Evolutionary conservation across 75 land plant species (phyloP).

Genomic region (Larix kaempferi): DNA sequence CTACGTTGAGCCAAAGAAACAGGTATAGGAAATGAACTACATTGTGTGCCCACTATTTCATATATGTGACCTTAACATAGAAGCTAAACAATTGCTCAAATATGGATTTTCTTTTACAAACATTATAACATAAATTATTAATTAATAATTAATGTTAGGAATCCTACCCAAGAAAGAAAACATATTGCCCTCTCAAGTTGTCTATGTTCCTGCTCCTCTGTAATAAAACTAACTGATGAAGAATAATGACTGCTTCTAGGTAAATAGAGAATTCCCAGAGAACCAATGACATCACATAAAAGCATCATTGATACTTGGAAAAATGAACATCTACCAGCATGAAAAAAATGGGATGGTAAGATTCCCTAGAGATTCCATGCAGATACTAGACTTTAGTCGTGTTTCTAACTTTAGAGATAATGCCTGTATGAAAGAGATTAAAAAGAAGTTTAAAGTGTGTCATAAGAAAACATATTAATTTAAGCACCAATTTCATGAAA

Average conservation of each 20-base stretch:
- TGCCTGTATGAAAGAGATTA: background rate
- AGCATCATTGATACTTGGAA: background rate
- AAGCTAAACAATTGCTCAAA: too few species aligned
- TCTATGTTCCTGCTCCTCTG: slow-evolving; percentile 90
- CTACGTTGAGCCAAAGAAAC: background rate
- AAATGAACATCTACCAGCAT: background rate
- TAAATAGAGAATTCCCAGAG: slow-evolving; percentile 93
- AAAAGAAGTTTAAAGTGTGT: background rate
- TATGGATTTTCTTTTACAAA: background rate
- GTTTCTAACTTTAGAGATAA: background rate
- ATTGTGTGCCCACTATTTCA: background rate
- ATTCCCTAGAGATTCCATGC: background rate
- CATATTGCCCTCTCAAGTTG: slow-evolving; percentile 92
- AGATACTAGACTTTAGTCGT: background rate
- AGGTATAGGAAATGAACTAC: background rate
- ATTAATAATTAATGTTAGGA: background rate
- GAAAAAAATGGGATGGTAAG: background rate
- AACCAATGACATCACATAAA: slow-evolving; percentile 34
- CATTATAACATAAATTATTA: background rate
- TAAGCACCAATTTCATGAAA: background rate
- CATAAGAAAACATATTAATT: background rate
- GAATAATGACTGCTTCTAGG: slow-evolving; percentile 89
- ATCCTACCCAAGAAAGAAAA: slow-evolving; percentile 84
- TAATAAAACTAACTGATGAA: slow-evolving; percentile 89
- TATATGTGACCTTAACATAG: too few species aligned